phyloP scores from a whole-genome alignment of 2,329 filamentous ascomycete genomes.

The Aspergillus hiratsukae region DNA sequence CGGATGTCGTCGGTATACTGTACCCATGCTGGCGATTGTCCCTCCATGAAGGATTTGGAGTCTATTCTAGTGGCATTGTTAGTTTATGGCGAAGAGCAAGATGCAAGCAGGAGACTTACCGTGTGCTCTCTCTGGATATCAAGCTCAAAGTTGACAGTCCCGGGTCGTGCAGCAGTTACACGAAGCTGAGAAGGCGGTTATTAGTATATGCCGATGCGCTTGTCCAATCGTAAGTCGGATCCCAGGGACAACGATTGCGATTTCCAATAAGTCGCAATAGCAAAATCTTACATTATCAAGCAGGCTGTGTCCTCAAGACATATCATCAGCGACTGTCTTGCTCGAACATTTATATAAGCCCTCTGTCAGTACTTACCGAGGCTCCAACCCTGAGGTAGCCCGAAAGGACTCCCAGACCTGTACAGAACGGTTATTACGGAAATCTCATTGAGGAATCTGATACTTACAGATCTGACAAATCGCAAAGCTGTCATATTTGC shows the following conservation, averaged over 20 bases:
- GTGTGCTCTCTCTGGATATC: slow-evolving; percentile 63
- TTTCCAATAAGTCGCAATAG: background rate
- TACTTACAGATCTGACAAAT: slow-evolving; percentile 62
- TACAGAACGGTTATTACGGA: slow-evolving; percentile 15
- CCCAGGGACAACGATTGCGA: background rate
- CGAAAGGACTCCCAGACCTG: slow-evolving; percentile 84
- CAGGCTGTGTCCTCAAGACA: slow-evolving; percentile 17
- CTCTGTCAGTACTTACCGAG: slow-evolving; percentile 56
- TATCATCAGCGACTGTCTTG: slow-evolving; percentile 6
- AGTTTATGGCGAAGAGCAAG: background rate
- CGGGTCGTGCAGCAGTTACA: slow-evolving; percentile 57
- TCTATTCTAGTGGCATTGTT: slow-evolving; percentile 49
- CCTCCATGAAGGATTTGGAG: slow-evolving; percentile 64
- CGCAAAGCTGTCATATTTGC: slow-evolving; percentile 50
- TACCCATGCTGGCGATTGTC: slow-evolving; percentile 60
- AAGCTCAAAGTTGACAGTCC: slow-evolving; percentile 61
- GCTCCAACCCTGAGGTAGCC: slow-evolving; percentile 80
- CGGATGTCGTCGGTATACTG: slow-evolving; percentile 3
- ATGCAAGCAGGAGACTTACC: slow-evolving; percentile 34
- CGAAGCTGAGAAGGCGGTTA: slow-evolving; percentile 45
- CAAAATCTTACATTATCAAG: slow-evolving; percentile 38
- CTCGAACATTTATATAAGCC: background rate
- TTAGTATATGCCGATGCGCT: slow-evolving; percentile 5
- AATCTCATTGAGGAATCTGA: background rate
- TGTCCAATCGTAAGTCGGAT: background rate